phyloP scores from a whole-genome alignment of 1,284 basidiomycete species.

The Neonothopanus nambi region DNA sequence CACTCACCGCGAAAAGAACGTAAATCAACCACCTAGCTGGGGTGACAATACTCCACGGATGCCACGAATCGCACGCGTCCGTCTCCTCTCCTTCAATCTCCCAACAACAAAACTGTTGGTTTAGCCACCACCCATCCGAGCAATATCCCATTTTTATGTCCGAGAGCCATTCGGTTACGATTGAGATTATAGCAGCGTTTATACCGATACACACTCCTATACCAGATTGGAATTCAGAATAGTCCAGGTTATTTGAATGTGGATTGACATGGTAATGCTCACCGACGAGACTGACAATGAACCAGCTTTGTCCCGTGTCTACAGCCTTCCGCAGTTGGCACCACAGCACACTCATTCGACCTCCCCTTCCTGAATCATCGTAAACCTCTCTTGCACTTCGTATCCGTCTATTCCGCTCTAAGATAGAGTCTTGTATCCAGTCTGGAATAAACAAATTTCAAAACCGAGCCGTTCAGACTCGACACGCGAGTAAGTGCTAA shows the following conservation, averaged over 20 bases:
- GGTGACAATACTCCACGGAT: slow-evolving; percentile 82
- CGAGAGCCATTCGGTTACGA: slow-evolving; percentile 97
- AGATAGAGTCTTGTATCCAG: slow-evolving; percentile 94
- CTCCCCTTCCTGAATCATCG: slow-evolving; percentile 52
- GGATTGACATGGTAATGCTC: slow-evolving; percentile 32
- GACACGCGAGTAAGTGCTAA: slow-evolving; percentile 21
- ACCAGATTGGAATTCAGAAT: neutral
- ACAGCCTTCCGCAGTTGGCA: slow-evolving; percentile 58
- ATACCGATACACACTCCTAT: slow-evolving; percentile 89
- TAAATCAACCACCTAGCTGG: slow-evolving; percentile 85
- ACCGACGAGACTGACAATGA: slow-evolving; percentile 87
- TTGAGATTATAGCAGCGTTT: slow-evolving; percentile 93
- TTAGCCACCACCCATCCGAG: slow-evolving; percentile 97
- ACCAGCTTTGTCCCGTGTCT: slow-evolving; percentile 70
- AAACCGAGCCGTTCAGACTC: neutral
- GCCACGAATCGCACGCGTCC: slow-evolving; percentile 90
- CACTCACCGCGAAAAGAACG: slow-evolving; percentile 84
- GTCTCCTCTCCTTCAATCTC: slow-evolving; percentile 84
- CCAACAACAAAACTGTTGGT: slow-evolving; percentile 98
- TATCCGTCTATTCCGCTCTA: slow-evolving; percentile 79
- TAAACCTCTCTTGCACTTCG: slow-evolving; percentile 52
- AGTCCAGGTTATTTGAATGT: neutral
- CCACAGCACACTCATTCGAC: slow-evolving; percentile 61
- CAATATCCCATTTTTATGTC: slow-evolving; percentile 98
- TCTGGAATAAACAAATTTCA: slow-evolving; percentile 46